Conservation (phyloP, 768 basidiomycete genomes). For the Rhodocollybia butyracea region DNA sequence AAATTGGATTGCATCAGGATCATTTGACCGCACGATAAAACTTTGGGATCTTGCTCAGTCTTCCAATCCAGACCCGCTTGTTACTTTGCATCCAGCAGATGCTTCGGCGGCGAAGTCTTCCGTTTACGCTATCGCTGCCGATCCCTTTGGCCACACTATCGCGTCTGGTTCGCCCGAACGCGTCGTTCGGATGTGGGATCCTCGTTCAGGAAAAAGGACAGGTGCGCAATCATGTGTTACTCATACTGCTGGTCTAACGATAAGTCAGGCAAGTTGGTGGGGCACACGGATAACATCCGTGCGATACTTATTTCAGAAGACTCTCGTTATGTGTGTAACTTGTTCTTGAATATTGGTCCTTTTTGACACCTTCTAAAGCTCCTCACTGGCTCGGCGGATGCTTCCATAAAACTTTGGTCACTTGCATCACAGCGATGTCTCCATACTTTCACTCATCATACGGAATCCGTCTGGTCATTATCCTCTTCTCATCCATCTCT, state of each 20-base stretch:
- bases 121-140: slow-evolving; percentile 76
- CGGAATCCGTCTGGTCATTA: slow-evolving; percentile 93
- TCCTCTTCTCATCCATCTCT: slow-evolving; percentile 85
- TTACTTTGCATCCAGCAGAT: slow-evolving; percentile 68
- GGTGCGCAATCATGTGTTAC: slow-evolving; percentile 21
- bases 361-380: slow-evolving; percentile 38
- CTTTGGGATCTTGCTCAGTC: slow-evolving; percentile 80
- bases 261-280: slow-evolving; percentile 72
- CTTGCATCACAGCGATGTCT: slow-evolving; percentile 83
- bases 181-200: slow-evolving; percentile 92
- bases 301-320: slow-evolving; percentile 88
- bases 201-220: slow-evolving; percentile 74
- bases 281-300: slow-evolving; percentile 96
- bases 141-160: slow-evolving; percentile 75
- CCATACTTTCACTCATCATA: slow-evolving; percentile 95
- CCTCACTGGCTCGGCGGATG: slow-evolving; percentile 84
- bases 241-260: neutral
- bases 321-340: slow-evolving; percentile 73
- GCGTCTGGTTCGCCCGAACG: slow-evolving; percentile 92
- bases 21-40: slow-evolving; percentile 91
- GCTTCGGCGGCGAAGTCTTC: slow-evolving; percentile 63
- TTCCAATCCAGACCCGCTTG: slow-evolving; percentile 41
- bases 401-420: slow-evolving; percentile 95
- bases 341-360: neutral
- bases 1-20: slow-evolving; percentile 89